These are phyloP conservation scores for Metarhizium brunneum DNA, from an alignment of 2,329 filamentous ascomycete genomes.

Conservation along the genomic window DNA sequence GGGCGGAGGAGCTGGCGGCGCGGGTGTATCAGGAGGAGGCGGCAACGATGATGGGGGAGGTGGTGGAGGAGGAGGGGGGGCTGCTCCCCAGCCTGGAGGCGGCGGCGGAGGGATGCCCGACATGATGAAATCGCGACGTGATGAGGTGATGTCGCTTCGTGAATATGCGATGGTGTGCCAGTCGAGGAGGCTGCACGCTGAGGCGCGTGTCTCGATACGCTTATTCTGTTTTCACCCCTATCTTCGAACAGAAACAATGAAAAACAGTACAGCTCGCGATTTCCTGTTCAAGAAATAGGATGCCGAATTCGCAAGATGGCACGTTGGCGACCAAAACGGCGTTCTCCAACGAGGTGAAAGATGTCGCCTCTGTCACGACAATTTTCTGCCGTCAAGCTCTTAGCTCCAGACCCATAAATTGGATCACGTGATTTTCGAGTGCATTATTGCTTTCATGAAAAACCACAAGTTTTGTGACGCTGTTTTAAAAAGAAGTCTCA, in stretches of 20 bases:
- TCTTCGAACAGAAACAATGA: neutral
- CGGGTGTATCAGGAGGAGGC: conserved; percentile 44
- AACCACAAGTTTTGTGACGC: too few relatives aligned
- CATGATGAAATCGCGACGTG: conserved; percentile 31
- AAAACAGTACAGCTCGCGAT: neutral
- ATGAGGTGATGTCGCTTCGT: conserved; percentile 11
- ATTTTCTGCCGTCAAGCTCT: conserved; percentile 21
- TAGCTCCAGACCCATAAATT: conserved; percentile 7
- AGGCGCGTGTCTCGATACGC: conserved; percentile 26
- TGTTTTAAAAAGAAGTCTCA: too few relatives aligned
- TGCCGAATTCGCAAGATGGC: conserved; percentile 20
- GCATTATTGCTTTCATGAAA: neutral
- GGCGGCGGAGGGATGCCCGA: conserved; percentile 46
- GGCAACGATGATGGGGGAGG: conserved; percentile 47
- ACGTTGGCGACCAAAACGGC: conserved; percentile 19
- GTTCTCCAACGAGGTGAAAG: conserved; percentile 14
- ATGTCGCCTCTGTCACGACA: conserved; percentile 14
- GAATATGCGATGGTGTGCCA: conserved; percentile 15
- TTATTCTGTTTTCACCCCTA: conserved; percentile 11
- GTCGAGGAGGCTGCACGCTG: conserved; percentile 23
- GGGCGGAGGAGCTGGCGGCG: conserved; percentile 62
- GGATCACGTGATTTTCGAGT: conserved; percentile 15
- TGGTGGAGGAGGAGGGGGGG: conserved; percentile 45
- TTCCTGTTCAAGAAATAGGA: conserved; percentile 12
- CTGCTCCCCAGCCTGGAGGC: conserved; percentile 45